Conservation (phyloP, 306 rosid species). For the Rosa lucieae region DNA sequence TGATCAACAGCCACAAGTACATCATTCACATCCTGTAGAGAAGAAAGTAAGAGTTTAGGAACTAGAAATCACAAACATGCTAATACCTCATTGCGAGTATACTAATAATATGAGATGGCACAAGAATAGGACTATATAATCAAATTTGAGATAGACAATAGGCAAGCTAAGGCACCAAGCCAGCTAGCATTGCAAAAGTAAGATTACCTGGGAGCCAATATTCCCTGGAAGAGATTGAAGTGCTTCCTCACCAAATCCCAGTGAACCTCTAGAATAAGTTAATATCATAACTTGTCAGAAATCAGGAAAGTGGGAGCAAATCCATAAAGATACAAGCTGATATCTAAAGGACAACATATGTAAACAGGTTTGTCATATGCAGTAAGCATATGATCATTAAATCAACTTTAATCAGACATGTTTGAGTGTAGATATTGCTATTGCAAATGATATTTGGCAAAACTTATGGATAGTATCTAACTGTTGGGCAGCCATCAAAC, state of each 20-base stretch:
- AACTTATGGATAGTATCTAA: not conserved
- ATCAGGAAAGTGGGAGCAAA: not conserved
- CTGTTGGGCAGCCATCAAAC: not conserved
- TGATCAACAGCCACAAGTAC: constrained; percentile 79
- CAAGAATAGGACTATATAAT: not conserved
- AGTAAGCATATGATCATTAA: not conserved
- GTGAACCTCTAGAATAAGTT: constrained; percentile 68
- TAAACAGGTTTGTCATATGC: too few species aligned
- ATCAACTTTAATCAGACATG: not conserved
- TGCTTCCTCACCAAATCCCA: constrained; percentile 97
- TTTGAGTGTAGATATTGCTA: not conserved
- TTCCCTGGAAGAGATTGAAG: constrained; percentile 94
- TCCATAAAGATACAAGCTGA: not conserved
- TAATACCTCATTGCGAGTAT: not conserved
- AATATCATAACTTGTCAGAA: constrained; percentile 2
- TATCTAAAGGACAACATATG: not conserved
- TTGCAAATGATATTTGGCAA: not conserved
- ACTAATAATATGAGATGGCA: not conserved
- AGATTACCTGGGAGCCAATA: constrained; percentile 70
- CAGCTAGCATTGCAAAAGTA: not conserved
- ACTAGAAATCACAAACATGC: not conserved
- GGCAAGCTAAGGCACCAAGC: not conserved
- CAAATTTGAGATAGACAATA: not conserved
- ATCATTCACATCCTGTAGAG: constrained; percentile 79
- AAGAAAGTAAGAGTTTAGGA: constrained; percentile 25